Base-by-base conservation (phyloP, 2,329 filamentous ascomycete species). In the Fusarium succisae region DNA sequence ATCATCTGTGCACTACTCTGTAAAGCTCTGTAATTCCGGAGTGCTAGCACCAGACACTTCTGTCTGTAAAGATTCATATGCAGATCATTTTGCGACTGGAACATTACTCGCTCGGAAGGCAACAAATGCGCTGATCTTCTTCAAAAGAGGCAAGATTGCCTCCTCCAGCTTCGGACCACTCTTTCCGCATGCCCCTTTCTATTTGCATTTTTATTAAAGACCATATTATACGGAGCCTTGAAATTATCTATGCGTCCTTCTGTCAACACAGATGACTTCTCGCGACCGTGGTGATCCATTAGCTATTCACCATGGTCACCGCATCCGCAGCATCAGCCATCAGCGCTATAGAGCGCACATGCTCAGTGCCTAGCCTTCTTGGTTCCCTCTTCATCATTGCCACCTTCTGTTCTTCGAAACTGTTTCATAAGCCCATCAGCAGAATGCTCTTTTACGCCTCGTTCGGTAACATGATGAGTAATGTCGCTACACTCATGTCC, bases 381-480 rank as follows among this genome's bases (percentile, higher is more conserved):
- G 64, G 64, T 14, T 66, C 64, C 1, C 37, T 66, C 7, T 66
- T 66, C 6, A 66, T 66, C 1, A 66, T 66, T 3, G 7, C 8
- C 20, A 66, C 64, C 2, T 66, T 66, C 13, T 66, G 50, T 50
- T 66, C 43, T 22, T 66, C 64, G 1, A 66, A 66, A 26, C n/a
- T 66, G 37, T 66, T 66, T 20, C 64, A 66, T 1, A 66, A 66
- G 22, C 64, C 64, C 2, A 66, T 66, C 6, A 66, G 64, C 10
- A 22, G 64, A 13, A 66, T 66, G 64, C 64, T 66, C 5, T 66
- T 66, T 3, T 66, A 66, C 10, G 64, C 64, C 3, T 66, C 64
- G 11, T 66, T 66, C 6, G 64, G 64, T 18, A 66, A 66, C 6
- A 66, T 66, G 64, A 66, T 66, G 64, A 58, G 64, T 9, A 66